phyloP scores from a whole-genome alignment of 2,329 filamentous ascomycete genomes.

The Xenoacremonium recifei region DNA sequence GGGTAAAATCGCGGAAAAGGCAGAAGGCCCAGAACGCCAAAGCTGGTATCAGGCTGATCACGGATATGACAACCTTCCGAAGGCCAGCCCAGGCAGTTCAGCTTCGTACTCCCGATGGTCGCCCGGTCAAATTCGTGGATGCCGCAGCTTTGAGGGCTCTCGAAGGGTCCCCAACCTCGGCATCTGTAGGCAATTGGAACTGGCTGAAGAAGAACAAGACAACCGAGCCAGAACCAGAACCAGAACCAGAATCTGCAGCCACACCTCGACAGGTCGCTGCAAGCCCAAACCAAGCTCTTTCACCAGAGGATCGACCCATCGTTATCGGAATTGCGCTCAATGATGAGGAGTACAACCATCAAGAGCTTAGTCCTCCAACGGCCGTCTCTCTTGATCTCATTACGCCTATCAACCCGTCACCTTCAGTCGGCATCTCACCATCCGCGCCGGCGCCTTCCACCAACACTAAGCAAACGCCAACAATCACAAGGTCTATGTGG shows the following conservation, averaged over 20 bases:
- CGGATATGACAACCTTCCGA: conserved; percentile 60
- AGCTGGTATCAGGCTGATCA: conserved; percentile 67
- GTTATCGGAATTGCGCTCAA: conserved; percentile 69
- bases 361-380: conserved; percentile 48
- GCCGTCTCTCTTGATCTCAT: conserved; percentile 39
- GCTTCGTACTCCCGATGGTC: conserved; percentile 28
- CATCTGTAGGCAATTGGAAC: conserved; percentile 56
- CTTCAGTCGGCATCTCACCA: conserved; percentile 6
- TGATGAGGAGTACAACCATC: conserved; percentile 33
- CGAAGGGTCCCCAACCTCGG: conserved; percentile 53
- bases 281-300: conserved; percentile 48
- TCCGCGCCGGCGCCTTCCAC: conserved; percentile 3
- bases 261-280: conserved; percentile 26
- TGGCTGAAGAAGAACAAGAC: conserved; percentile 49
- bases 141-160: conserved; percentile 58
- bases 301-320: conserved; percentile 69
- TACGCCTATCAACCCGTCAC: conserved; percentile 16
- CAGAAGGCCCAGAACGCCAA: conserved; percentile 60
- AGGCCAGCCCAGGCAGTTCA: conserved; percentile 37
- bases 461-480: conserved; percentile 6
- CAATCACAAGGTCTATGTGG: conserved; percentile 52
- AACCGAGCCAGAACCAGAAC: conserved; percentile 29
- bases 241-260: conserved; percentile 25
- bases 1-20: conserved; percentile 57
- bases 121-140: conserved; percentile 52